Percentiles rank a stretch among this genome's conserved stretches.
These are phyloP conservation scores for Pseudopithomyces chartarum DNA, from an alignment of 2,329 filamentous ascomycete species.

Conservation along the genomic window DNA sequence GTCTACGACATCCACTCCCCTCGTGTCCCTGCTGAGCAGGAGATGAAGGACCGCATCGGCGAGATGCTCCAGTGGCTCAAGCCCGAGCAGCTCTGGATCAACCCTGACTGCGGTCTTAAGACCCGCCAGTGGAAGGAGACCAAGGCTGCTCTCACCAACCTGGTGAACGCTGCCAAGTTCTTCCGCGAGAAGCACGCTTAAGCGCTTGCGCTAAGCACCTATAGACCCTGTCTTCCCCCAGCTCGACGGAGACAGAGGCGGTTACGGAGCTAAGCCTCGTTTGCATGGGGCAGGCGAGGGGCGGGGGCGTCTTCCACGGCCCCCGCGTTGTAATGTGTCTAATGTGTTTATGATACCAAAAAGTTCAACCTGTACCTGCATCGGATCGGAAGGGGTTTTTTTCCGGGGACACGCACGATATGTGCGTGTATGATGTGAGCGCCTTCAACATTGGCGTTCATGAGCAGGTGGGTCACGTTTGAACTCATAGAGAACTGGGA, in stretches of 20 bases:
- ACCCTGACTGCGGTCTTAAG: conserved; percentile 99
- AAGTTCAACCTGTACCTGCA: conserved; percentile 52
- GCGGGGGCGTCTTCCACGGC: neutral
- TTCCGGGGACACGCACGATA: conserved; percentile 23
- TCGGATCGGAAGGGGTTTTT: conserved; percentile 37
- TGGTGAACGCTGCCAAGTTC: conserved; percentile 98
- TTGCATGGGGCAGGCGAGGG: conserved; percentile 11
- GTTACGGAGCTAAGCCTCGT: conserved; percentile 16
- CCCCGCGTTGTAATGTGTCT: conserved; percentile 42
- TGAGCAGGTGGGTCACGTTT: conserved; percentile 15
- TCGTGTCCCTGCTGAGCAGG: conserved; percentile 93
- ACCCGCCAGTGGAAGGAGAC: conserved; percentile 98
- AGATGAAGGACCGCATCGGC: conserved; percentile 96
- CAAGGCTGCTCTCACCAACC: conserved; percentile 92
- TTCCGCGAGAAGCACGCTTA: conserved; percentile 87
- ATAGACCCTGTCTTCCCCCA: neutral
- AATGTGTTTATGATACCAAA: conserved; percentile 49
- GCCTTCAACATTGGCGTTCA: conserved; percentile 49
- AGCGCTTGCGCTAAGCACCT: conserved; percentile 16
- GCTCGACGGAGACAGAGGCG: neutral
- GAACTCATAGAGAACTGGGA: conserved; percentile 5
- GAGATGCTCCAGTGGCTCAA: conserved; percentile 97
- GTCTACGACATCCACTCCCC: conserved; percentile 99
- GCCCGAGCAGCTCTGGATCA: conserved; percentile 99
- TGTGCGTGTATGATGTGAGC: conserved; percentile 28